phyloP scores from a whole-genome alignment of 1,284 basidiomycete genomes.

The Exobasidium cylindrosporum region DNA sequence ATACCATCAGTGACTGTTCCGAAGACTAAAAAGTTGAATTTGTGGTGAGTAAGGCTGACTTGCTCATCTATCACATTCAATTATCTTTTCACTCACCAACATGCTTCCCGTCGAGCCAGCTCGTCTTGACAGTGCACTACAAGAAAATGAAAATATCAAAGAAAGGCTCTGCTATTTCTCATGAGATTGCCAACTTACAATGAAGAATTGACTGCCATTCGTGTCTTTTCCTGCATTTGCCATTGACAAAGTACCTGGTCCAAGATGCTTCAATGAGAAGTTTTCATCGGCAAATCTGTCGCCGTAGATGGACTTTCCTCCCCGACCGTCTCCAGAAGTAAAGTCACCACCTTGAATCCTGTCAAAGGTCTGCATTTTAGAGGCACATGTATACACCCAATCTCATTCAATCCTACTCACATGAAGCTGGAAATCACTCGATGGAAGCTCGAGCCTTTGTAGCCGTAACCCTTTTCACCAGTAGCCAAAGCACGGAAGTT shows the following conservation, averaged over 20 bases:
- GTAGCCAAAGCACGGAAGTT: slow-evolving; percentile 23
- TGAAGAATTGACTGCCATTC: slow-evolving; percentile 39
- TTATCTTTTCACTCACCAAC: slow-evolving; percentile 27
- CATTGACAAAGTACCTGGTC: slow-evolving; percentile 22
- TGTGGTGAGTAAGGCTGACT: slow-evolving; percentile 63
- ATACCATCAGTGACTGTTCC: slow-evolving; percentile 28
- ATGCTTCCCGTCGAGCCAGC: slow-evolving; percentile 66
- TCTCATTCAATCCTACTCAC: too few species aligned
- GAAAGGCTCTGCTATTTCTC: too few species aligned
- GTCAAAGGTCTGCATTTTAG: background rate
- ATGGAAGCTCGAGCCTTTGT: slow-evolving; percentile 28
- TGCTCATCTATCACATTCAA: slow-evolving; percentile 4
- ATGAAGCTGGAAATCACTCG: slow-evolving; percentile 66
- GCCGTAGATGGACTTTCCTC: slow-evolving; percentile 52
- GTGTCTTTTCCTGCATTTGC: slow-evolving; percentile 58
- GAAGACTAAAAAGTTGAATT: slow-evolving; percentile 16
- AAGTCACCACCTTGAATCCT: slow-evolving; percentile 49
- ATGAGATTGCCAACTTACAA: slow-evolving; percentile 16
- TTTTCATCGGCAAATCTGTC: slow-evolving; percentile 27
- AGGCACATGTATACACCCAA: too few species aligned
- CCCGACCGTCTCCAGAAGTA: slow-evolving; percentile 49
- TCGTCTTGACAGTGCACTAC: slow-evolving; percentile 33
- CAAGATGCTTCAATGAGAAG: slow-evolving; percentile 27
- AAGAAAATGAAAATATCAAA: background rate
- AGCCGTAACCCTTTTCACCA: slow-evolving; percentile 27